Base-by-base conservation (phyloP, 2,329 filamentous ascomycete species). In the Trichoderma aggressivum region DNA sequence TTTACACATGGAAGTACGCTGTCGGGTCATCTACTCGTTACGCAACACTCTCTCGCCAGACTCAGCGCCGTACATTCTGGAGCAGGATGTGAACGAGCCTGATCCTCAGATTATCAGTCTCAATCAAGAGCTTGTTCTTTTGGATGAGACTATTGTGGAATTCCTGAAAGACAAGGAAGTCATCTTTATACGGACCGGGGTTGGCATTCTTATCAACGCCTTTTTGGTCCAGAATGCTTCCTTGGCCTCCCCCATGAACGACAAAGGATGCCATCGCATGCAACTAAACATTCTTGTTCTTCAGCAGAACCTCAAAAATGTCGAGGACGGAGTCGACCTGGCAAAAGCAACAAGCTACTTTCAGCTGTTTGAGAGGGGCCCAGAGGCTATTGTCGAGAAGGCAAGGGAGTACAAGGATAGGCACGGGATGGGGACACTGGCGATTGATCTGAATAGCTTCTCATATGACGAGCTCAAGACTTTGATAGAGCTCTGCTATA, bases 221-320 rank as follows among this genome's bases (percentile, higher is more conserved):
- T 92, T 92, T 77, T 89, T 98, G 3, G 89, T 98, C 47, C 84
- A 89, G 72, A 92, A 92, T 73, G 89, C 90, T 2, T 84, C 86
- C 21, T 87, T 88, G 78, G 92, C 95, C 58, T 89, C 90, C 63
- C 90, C 91, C 8, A 95, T 99, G 90, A 98, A 99, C 80, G 84
- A 83, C 47, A 89, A 92, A 76, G 96, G 96, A 55, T 93, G 91
- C 72, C 89, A 90, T n/a, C 89, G 94, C 47, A 94, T 99, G 89
- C 91, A 94, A 79, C 89, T 98, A 77, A 97, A 99, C 79, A 94
- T 98, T 62, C 87, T 98, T 28, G 96, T 99, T 53, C 85, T 99
- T 65, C 95, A 98, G 82, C 96, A 99, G 79, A 98, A 97, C 77
- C 88, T 99, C 70, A 97, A 97, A 84, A 97, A 97, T 75, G 91